Evolutionary conservation across 352 stramenopile genomes (phyloP).

Genomic region (Globisporangium cylindrosporum): DNA sequence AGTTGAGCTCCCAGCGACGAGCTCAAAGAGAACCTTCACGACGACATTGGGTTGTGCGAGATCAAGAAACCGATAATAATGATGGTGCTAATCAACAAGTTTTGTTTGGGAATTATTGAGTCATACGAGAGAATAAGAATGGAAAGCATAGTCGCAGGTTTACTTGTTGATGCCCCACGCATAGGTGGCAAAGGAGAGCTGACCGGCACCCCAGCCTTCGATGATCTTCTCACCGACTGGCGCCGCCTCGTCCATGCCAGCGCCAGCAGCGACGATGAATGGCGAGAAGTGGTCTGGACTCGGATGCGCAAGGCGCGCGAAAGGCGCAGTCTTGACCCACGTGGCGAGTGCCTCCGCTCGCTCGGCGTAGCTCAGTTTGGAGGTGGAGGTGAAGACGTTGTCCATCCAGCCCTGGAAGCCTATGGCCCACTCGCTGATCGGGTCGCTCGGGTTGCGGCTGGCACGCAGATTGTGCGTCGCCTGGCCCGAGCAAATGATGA

Average conservation of each 20-base stretch:
- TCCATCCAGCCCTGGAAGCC: too few species aligned
- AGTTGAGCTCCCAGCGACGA: too few species aligned
- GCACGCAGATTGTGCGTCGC: too few species aligned
- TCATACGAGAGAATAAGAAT: background rate
- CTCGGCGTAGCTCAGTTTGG: too few species aligned
- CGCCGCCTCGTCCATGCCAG: slow-evolving; percentile 36
- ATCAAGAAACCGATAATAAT: background rate
- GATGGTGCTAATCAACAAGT: background rate
- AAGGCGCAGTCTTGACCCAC: too few species aligned
- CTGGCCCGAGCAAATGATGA: too few species aligned
- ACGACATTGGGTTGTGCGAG: background rate
- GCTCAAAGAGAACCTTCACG: background rate
- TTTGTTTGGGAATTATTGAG: slow-evolving; percentile 1
- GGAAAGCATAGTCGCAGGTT: background rate
- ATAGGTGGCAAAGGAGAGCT: slow-evolving; percentile 42
- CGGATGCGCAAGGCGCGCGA: too few species aligned
- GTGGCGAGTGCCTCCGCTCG: too few species aligned
- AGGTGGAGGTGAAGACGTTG: too few species aligned
- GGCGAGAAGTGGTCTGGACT: slow-evolving; percentile 51
- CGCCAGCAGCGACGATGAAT: slow-evolving; percentile 43
- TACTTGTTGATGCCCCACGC: slow-evolving; percentile 28
- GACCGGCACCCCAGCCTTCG: slow-evolving; percentile 27
- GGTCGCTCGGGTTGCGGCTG: too few species aligned
- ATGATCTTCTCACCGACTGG: slow-evolving; percentile 31
- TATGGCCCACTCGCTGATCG: too few species aligned